Conservation (phyloP, 768 basidiomycete genomes). For the Kwoniella botswanensis region DNA sequence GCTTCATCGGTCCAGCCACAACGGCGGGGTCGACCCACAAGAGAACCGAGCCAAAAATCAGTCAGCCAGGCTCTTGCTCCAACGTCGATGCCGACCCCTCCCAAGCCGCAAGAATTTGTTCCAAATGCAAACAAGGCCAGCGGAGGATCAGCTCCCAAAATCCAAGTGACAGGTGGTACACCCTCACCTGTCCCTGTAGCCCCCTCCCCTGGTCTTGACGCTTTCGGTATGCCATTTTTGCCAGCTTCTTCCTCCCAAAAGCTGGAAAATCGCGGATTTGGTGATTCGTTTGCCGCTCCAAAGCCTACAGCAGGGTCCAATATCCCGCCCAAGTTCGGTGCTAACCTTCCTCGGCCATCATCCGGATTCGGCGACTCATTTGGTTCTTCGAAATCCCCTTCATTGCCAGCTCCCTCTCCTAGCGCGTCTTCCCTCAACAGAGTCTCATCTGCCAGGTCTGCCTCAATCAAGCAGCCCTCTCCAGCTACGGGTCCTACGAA, state of each 20-base stretch:
- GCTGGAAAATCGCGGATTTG: constrained; percentile 32
- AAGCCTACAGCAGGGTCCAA: constrained; percentile 13
- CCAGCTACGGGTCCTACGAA: constrained; percentile 9
- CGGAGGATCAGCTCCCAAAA: not conserved
- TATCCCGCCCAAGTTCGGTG: constrained; percentile 12
- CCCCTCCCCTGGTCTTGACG: constrained; percentile 33
- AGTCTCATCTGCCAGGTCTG: not conserved
- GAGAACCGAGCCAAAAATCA: constrained; percentile 34
- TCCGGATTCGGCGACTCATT: constrained; percentile 41
- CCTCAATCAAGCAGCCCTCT: constrained; percentile 7
- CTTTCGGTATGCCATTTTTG: constrained; percentile 45
- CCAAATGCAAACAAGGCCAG: not conserved
- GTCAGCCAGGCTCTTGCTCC: constrained; percentile 12
- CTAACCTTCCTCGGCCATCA: constrained; percentile 19
- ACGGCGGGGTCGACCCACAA: constrained; percentile 52
- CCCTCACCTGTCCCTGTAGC: not conserved
- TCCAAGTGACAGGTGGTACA: constrained; percentile 43
- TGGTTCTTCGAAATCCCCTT: constrained; percentile 7
- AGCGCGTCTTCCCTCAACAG: not conserved
- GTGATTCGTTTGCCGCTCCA: constrained; percentile 38
- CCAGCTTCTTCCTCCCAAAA: constrained; percentile 3
- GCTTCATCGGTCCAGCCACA: constrained; percentile 51
- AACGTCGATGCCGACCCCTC: constrained; percentile 25
- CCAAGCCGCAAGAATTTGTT: not conserved
- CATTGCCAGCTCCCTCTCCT: constrained; percentile 14